These are phyloP conservation scores for Psilocybe azurescens DNA, from an alignment of 768 basidiomycete species.

Conservation along the genomic window DNA sequence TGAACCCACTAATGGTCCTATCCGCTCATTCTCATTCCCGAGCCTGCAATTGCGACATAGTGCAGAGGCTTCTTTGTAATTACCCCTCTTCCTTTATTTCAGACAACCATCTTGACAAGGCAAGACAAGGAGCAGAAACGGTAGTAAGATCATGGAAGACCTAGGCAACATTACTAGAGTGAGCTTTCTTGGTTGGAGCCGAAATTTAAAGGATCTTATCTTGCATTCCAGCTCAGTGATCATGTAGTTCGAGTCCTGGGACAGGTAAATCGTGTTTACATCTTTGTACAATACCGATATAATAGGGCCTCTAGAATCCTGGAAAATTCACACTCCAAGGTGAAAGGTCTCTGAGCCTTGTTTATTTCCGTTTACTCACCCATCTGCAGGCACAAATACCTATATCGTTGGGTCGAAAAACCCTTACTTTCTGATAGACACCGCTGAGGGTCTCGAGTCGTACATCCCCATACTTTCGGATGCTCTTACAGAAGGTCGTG, in stretches of 20 bases:
- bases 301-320: conserved; percentile 63
- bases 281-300: background rate
- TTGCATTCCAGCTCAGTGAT: conserved; percentile 60
- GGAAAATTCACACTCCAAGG: conserved; percentile 91
- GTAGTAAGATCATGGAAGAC: conserved; percentile 44
- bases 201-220: background rate
- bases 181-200: conserved; percentile 16
- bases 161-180: conserved; percentile 63
- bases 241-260: conserved; percentile 74
- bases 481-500: conserved; percentile 50
- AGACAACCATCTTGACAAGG: background rate
- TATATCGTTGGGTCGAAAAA: conserved; percentile 77
- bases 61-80: conserved; percentile 15
- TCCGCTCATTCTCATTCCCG: conserved; percentile 22
- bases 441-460: conserved; percentile 72
- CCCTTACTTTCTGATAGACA: conserved; percentile 84
- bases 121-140: background rate
- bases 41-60: conserved; percentile 24
- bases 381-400: conserved; percentile 78
- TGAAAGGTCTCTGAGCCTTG: conserved; percentile 25
- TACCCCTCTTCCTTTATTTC: background rate
- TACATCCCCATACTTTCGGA: conserved; percentile 73
- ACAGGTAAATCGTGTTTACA: conserved; percentile 53
- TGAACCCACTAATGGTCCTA: conserved; percentile 12
- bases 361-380: background rate